A percentile compares a stretch with the other conserved stretches of the same genome.
phyloP scores from a whole-genome alignment of 768 basidiomycete genomes.

The Xerocomellus amylosporus region DNA sequence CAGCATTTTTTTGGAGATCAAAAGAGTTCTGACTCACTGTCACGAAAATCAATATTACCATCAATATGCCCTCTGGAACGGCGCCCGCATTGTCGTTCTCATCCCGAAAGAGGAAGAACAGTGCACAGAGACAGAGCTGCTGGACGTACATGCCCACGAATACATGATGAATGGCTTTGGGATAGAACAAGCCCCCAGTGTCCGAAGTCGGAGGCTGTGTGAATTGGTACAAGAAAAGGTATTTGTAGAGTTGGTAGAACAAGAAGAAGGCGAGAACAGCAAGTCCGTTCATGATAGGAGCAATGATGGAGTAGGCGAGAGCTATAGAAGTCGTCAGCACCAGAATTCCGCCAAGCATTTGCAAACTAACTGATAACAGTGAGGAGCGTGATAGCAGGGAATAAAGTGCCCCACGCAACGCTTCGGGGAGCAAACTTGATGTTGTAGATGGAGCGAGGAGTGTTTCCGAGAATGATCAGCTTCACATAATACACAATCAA shows the following conservation, averaged over 20 bases:
- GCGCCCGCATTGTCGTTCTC: slow-evolving; percentile 51
- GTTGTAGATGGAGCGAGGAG: slow-evolving; percentile 78
- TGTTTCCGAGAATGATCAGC: slow-evolving; percentile 81
- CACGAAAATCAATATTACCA: slow-evolving; percentile 79
- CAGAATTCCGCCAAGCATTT: neutral
- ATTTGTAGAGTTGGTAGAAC: slow-evolving; percentile 83
- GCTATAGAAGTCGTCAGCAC: slow-evolving; percentile 37
- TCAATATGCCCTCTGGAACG: slow-evolving; percentile 72
- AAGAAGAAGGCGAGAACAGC: slow-evolving; percentile 78
- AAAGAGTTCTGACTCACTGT: slow-evolving; percentile 53
- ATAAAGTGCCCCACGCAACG: slow-evolving; percentile 72
- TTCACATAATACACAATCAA: slow-evolving; percentile 89
- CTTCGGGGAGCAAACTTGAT: slow-evolving; percentile 74
- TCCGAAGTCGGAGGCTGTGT: slow-evolving; percentile 68
- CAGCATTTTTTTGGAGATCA: neutral
- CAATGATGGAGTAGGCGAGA: slow-evolving; percentile 81
- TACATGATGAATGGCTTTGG: slow-evolving; percentile 87
- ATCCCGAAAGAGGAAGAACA: slow-evolving; percentile 86
- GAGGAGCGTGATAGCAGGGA: slow-evolving; percentile 73
- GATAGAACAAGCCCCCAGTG: slow-evolving; percentile 94
- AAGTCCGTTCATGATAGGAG: slow-evolving; percentile 92
- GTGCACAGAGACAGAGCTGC: slow-evolving; percentile 75
- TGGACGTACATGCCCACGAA: slow-evolving; percentile 94
- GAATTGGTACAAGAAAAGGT: slow-evolving; percentile 78
- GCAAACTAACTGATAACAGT: slow-evolving; percentile 70